phyloP scores from a whole-genome alignment of 164 flowering plant genomes.

The Chimonanthus salicifolius region DNA sequence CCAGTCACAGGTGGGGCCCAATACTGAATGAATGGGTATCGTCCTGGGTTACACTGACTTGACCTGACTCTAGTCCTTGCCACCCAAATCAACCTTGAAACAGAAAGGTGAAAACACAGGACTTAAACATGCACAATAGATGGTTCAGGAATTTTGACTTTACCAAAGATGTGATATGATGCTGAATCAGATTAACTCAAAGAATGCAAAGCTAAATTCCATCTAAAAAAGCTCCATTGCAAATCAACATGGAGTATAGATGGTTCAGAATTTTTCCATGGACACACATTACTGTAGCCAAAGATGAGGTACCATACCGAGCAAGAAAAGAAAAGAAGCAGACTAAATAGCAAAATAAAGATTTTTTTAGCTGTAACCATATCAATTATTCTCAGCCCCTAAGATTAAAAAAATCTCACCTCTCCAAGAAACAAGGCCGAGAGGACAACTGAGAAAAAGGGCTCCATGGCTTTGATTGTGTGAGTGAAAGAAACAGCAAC shows the following conservation, averaged over 20 bases:
- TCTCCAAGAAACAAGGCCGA: conserved; percentile 96
- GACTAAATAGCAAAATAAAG: background rate
- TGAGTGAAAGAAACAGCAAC: conserved; percentile 98
- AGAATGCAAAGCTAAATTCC: too few relatives aligned
- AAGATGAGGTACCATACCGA: background rate
- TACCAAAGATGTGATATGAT: too few relatives aligned
- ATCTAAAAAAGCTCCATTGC: too few relatives aligned
- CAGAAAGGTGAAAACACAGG: background rate
- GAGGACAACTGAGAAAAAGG: conserved; percentile 90
- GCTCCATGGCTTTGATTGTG: conserved; percentile 98
- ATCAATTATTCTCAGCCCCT: background rate
- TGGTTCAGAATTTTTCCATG: background rate
- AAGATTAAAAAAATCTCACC: conserved; percentile 33
- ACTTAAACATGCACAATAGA: background rate
- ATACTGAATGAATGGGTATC: background rate
- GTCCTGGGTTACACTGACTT: background rate
- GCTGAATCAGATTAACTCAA: too few relatives aligned
- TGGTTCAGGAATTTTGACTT: background rate
- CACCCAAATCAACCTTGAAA: background rate
- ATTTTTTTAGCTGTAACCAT: background rate
- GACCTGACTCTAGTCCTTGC: background rate
- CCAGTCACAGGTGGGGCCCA: background rate
- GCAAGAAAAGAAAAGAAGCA: background rate
- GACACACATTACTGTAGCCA: background rate
- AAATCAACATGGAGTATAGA: background rate